Conservation (phyloP, 2,329 filamentous ascomycete species). For the Daldinia sp. region DNA sequence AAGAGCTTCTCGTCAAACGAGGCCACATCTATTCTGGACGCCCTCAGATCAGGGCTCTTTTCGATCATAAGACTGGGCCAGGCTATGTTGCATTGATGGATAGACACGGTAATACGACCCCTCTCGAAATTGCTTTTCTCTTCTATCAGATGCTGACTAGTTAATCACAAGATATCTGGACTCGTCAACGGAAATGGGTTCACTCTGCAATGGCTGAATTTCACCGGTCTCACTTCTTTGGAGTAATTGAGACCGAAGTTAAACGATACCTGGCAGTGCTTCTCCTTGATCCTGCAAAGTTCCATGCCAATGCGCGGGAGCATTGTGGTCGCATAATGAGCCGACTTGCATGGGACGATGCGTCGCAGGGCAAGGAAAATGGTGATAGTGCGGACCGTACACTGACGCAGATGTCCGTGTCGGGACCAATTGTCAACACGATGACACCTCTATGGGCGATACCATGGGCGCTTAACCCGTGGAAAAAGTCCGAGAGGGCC, state of each 20-base stretch:
- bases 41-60: constrained; percentile 63
- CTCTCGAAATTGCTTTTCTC: not conserved
- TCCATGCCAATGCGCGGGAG: constrained; percentile 61
- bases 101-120: constrained; percentile 56
- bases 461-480: constrained; percentile 60
- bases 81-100: constrained; percentile 65
- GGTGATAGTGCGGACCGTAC: constrained; percentile 62
- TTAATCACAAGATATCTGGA: constrained; percentile 59
- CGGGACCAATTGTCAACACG: constrained; percentile 63
- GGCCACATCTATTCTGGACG: constrained; percentile 64
- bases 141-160: constrained; percentile 15
- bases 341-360: constrained; percentile 63
- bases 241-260: constrained; percentile 62
- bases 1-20: constrained; percentile 62
- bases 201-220: constrained; percentile 62
- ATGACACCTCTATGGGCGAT: constrained; percentile 62
- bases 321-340: constrained; percentile 65
- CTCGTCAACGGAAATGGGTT: constrained; percentile 63
- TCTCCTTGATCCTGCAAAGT: constrained; percentile 60
- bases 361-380: constrained; percentile 59
- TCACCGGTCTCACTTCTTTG: constrained; percentile 59
- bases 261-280: constrained; percentile 61
- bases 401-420: constrained; percentile 65
- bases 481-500: constrained; percentile 60
- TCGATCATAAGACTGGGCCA: constrained; percentile 62